Evolutionary conservation across 495 filamentous ascomycete genomes (phyloP).

Genomic region (Letharia lupina): DNA sequence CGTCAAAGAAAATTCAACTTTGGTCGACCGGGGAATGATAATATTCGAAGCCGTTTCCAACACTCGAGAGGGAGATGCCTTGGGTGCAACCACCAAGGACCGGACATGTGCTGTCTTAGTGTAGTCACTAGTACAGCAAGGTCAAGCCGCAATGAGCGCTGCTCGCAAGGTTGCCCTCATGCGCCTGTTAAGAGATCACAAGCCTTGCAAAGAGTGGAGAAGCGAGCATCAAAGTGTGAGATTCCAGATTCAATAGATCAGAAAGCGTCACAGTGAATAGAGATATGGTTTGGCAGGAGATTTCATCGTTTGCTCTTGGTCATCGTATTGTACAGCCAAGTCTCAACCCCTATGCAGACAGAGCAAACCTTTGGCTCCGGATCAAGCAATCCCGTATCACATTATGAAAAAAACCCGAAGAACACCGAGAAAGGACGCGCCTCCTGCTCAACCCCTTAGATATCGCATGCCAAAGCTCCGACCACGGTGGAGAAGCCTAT

Average conservation of each 20-base stretch:
- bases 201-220: background rate
- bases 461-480: constrained; percentile 50
- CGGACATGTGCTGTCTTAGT: background rate
- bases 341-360: constrained; percentile 30
- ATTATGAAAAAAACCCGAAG: constrained; percentile 61
- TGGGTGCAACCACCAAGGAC: background rate
- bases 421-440: constrained; percentile 57
- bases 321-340: constrained; percentile 28
- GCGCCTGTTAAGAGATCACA: background rate
- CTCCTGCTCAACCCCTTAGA: constrained; percentile 33
- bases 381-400: constrained; percentile 80
- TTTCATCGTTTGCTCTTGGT: constrained; percentile 20
- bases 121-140: no score
- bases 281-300: background rate
- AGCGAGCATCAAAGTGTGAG: background rate
- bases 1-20: background rate
- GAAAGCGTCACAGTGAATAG: background rate
- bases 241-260: background rate
- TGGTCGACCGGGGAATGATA: background rate
- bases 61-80: background rate
- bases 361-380: constrained; percentile 62
- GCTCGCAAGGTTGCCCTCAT: background rate
- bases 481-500: constrained; percentile 57
- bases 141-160: background rate
- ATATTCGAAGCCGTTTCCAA: background rate